Evolutionary conservation across 768 basidiomycete genomes (phyloP), one percentile per base, ranked within the genome.

Genomic region (Gloeopeniophorella convolvens): DNA sequence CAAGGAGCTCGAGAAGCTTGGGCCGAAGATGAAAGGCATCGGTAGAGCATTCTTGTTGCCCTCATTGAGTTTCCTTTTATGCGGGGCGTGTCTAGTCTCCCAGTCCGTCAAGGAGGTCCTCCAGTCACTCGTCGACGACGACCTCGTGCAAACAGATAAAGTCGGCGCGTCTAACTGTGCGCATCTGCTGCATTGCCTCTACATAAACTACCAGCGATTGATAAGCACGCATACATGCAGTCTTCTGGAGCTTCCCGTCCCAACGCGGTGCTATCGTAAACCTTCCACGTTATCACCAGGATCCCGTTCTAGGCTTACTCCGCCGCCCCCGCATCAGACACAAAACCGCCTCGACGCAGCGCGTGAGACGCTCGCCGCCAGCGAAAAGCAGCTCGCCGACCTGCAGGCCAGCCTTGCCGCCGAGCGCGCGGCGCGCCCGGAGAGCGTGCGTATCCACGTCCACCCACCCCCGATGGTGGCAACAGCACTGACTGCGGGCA

Each of bases 161-260:
- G 93, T 95, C 49, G 93, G 93, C 27, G 87, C 92, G 8, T 90
- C 89, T 3, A 96, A 95, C 63, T 96, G 93, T 91, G 63, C 59
- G 84, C 67, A 4, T 3, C 49, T 30, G 63, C 21, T 57, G 16
- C 15, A 8, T 37, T 52, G 1, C 6, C 24, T 42, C 50, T 37
- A 48, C 52, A 15, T 42, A 61, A 48, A 59, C 61, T 66, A 56
- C 65, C 27, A 12, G 20, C 35, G 8, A 20, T 3, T 3, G 3
- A 44, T 47, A 48, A 54, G 57, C 59, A 54, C 61, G 65, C 59
- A 59, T 57, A 31, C 49, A 35, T 48, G 45, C 39, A 94, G 92
- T 94, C 68, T 95, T 89, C 65, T 96, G 93, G 93, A 89, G 89
- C 61, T 95, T 96, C 64, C 92, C 92, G 13, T 92, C 89, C 1